These are phyloP conservation scores for Fusarium odoratissimum DNA, from an alignment of 2,329 filamentous ascomycete genomes.

Conservation along the genomic window DNA sequence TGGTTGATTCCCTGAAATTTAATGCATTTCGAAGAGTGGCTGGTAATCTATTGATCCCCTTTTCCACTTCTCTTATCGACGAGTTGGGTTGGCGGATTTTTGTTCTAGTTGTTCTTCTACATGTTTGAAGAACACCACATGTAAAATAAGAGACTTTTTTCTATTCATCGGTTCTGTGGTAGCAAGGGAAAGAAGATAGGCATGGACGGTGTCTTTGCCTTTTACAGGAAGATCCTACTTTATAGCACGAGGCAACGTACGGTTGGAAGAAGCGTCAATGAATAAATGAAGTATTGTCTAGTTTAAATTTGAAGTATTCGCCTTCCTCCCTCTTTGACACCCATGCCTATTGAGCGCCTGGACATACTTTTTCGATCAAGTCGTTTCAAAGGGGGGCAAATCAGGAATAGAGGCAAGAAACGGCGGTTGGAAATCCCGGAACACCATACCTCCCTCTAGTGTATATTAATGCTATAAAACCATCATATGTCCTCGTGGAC, in stretches of 20 bases:
- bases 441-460: too few relatives aligned
- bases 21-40: conserved; percentile 23
- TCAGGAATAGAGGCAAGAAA: background rate
- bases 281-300: conserved; percentile 46
- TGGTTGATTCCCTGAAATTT: conserved; percentile 21
- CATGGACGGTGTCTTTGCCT: conserved; percentile 13
- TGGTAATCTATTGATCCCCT: conserved; percentile 1
- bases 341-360: background rate
- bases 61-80: conserved; percentile 20
- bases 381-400: background rate
- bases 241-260: conserved; percentile 23
- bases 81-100: conserved; percentile 19
- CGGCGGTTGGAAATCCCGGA: background rate
- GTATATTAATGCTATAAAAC: background rate
- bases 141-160: conserved; percentile 40
- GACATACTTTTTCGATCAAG: background rate
- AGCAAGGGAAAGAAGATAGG: conserved; percentile 7
- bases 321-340: background rate
- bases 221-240: conserved; percentile 32
- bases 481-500: conserved; percentile 1
- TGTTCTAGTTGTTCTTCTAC: conserved; percentile 36
- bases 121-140: conserved; percentile 35
- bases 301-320: background rate
- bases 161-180: conserved; percentile 18
- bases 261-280: conserved; percentile 39